Conservation (phyloP, 805 yeast species). For the Cyberlindnera veronae region DNA sequence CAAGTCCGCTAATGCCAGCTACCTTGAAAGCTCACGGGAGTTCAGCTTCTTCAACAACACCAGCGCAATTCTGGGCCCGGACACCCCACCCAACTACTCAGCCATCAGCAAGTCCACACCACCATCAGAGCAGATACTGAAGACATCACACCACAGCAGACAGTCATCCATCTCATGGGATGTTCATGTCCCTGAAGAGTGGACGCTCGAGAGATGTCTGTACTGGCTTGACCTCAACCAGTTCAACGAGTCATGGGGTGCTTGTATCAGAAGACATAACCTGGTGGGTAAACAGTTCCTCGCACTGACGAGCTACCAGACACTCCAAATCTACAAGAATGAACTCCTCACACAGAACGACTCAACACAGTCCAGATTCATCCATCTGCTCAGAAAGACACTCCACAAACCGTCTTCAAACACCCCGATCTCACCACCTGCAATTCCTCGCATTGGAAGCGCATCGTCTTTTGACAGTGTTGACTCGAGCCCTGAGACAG, state of each 20-base stretch:
- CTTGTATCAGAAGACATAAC: constrained; percentile 52
- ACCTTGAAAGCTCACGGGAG: constrained; percentile 14
- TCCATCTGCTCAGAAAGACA: constrained; percentile 48
- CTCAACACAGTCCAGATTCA: constrained; percentile 54
- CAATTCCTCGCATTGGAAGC: constrained; percentile 11
- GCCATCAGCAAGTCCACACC: constrained; percentile 7
- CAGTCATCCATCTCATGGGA: constrained; percentile 41
- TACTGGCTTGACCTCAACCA: constrained; percentile 66
- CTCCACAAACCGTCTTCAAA: constrained; percentile 22
- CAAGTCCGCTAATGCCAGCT: constrained; percentile 5
- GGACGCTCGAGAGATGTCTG: constrained; percentile 68
- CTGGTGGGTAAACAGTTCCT: constrained; percentile 63
- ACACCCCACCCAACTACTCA: constrained; percentile 9
- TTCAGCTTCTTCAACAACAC: constrained; percentile 28
- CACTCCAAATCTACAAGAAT: constrained; percentile 40
- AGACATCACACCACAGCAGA: constrained; percentile 24
- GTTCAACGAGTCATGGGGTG: constrained; percentile 75
- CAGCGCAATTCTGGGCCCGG: constrained; percentile 13
- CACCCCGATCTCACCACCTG: constrained; percentile 20
- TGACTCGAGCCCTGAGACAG: constrained; percentile 20
- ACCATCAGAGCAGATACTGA: constrained; percentile 4
- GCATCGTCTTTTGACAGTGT: constrained; percentile 22
- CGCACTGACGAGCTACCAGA: constrained; percentile 63
- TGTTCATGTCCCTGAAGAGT: constrained; percentile 52
- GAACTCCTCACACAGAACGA: constrained; percentile 43